Percentiles rank a stretch among this genome's conserved stretches.
phyloP scores from a whole-genome alignment of 352 stramenopile genomes.

The Phytophthora nicotianae region DNA sequence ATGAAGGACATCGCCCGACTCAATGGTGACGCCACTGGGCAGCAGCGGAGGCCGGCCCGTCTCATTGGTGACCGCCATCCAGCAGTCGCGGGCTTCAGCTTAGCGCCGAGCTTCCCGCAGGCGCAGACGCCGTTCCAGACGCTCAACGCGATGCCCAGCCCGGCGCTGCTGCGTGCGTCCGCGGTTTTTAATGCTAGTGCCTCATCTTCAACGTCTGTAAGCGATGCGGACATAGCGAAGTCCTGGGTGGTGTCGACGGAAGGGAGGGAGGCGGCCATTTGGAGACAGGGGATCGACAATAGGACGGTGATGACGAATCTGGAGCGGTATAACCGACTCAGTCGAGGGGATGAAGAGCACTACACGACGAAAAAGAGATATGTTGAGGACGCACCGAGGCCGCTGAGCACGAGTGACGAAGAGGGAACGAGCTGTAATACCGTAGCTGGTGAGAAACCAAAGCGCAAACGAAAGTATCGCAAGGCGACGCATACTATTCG shows the following conservation, averaged over 20 bases:
- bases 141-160: conserved; percentile 10
- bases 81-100: neutral
- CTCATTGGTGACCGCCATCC: conserved; percentile 3
- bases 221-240: conserved; percentile 7
- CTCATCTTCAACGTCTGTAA: conserved; percentile 19
- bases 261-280: no score
- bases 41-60: conserved; percentile 3
- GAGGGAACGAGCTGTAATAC: conserved; percentile 2
- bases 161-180: conserved; percentile 1
- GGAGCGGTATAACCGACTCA: conserved; percentile 9
- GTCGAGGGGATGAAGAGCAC: conserved; percentile 1
- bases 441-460: conserved; percentile 9
- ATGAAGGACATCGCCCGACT: conserved; percentile 6
- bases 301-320: conserved; percentile 6
- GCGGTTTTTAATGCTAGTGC: conserved; percentile 9
- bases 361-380: conserved; percentile 15
- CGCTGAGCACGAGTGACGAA: conserved; percentile 1
- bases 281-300: no score
- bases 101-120: conserved; percentile 20
- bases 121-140: conserved; percentile 11
- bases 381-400: neutral
- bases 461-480: conserved; percentile 33
- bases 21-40: conserved; percentile 8
- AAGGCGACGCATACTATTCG: conserved; percentile 43
- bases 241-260: conserved; percentile 27